These are phyloP conservation scores for Schwanniomyces sp. DNA, from an alignment of 805 yeast species.

Conservation along the genomic window DNA sequence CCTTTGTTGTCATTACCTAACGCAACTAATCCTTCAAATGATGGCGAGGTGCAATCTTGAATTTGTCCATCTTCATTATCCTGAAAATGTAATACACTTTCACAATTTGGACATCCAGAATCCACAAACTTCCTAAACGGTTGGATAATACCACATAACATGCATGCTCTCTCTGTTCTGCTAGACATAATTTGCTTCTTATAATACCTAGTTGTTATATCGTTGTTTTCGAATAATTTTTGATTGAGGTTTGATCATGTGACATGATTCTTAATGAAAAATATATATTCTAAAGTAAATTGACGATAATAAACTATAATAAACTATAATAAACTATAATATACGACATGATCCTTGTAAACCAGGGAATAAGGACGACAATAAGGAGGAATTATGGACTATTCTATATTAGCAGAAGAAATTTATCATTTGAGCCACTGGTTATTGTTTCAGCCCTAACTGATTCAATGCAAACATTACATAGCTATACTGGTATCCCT, in stretches of 20 bases:
- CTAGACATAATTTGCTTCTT: conserved; percentile 37
- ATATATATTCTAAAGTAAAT: background rate
- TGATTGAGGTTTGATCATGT: background rate
- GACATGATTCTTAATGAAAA: background rate
- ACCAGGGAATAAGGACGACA: background rate
- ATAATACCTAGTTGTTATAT: background rate
- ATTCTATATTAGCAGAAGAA: conserved; percentile 10
- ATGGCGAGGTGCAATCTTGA: conserved; percentile 92
- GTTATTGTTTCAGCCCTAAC: conserved; percentile 30
- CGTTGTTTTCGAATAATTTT: background rate
- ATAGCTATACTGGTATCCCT: conserved; percentile 61
- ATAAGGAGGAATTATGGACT: background rate
- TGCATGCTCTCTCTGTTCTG: conserved; percentile 88
- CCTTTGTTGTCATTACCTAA: conserved; percentile 72
- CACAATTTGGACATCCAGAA: conserved; percentile 96
- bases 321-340: background rate
- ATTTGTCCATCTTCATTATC: conserved; percentile 82
- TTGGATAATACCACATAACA: conserved; percentile 93
- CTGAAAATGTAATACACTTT: conserved; percentile 72
- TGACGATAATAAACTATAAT: background rate
- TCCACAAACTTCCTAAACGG: conserved; percentile 71
- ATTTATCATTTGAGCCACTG: conserved; percentile 32
- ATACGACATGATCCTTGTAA: background rate
- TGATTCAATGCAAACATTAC: conserved; percentile 46
- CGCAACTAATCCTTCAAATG: conserved; percentile 94